Evolutionary conservation across 805 yeast species (phyloP), one percentile per base, ranked within the genome.

Genomic region (Wickerhamomyces subpelliculosus): DNA sequence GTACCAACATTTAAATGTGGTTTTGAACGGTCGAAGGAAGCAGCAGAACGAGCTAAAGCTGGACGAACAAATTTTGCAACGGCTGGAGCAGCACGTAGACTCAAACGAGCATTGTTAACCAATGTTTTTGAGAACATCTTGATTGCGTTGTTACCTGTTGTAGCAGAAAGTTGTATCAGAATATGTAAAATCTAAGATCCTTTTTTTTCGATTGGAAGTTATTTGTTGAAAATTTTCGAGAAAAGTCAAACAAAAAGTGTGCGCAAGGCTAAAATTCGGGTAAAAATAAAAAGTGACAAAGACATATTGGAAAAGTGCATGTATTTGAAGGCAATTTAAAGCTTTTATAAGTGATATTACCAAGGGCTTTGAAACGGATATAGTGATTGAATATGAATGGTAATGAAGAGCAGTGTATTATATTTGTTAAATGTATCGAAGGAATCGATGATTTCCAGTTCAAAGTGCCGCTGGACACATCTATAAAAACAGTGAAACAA

Each of bases 1-100:
- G 97, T 90, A 71, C 97, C 98, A 54, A 90, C 76, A 70, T 90
- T 90, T 53, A 90, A 81, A 63, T 90, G 97, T 35, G 97, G 97
- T 73, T 93, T 93, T 52, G 88, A 73, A 72, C 98, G 90, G 66
- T 84, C 84, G 62, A 90, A 93, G 35, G 90, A 75, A 35, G 82
- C 74, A 46, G 95, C 95, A 35, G 51, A 39, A 48, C 55, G 50
- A 25, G 48, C 34, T 27, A 39, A 41, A 37, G 42, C 48, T 38
- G 45, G 50, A 37, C 41, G 45, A 38, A 38, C 30, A 20, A 35
- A 35, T 23, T 27, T 28, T n/a, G n/a, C n/a, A n/a, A n/a, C n/a
- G 26, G 26, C 5, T 18, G 29, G 31, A 21, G 27, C 25, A 10
- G 45, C 45, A 39, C 48, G 48, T 14, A 44, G 24, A n/a, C 44